Evolutionary conservation across 1,284 basidiomycete species (phyloP).

Genomic region (Trametes versicolor): DNA sequence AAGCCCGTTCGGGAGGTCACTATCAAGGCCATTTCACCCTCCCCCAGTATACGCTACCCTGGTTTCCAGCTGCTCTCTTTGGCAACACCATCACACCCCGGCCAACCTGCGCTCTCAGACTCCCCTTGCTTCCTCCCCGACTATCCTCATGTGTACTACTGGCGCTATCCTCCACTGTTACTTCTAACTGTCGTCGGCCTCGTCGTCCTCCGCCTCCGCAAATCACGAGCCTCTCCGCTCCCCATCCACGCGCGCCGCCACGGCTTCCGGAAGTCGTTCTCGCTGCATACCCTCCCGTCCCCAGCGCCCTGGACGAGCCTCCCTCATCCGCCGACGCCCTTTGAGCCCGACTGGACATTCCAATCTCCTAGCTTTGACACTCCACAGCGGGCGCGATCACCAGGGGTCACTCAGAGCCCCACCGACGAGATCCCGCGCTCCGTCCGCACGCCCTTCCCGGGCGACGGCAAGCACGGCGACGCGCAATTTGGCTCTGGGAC

Average conservation of each 20-base stretch:
- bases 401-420: conserved; percentile 21
- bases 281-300: conserved; percentile 73
- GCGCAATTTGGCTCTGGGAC: conserved; percentile 1
- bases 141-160: conserved; percentile 58
- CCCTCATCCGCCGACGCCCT: conserved; percentile 62
- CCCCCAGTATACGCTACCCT: conserved; percentile 77
- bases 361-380: conserved; percentile 24
- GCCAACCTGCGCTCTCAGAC: conserved; percentile 47
- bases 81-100: conserved; percentile 51
- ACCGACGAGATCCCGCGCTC: conserved; percentile 25
- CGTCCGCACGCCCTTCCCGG: conserved; percentile 24
- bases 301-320: conserved; percentile 45
- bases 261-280: conserved; percentile 26
- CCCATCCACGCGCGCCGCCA: conserved; percentile 21
- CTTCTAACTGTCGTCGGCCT: conserved; percentile 47
- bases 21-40: conserved; percentile 86
- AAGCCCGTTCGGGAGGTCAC: conserved; percentile 64
- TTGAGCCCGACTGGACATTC: conserved; percentile 45
- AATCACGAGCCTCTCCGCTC: conserved; percentile 66
- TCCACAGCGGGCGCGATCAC: conserved; percentile 5
- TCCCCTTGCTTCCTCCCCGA: conserved; percentile 64
- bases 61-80: conserved; percentile 90
- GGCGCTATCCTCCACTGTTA: conserved; percentile 57
- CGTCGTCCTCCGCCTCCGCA: conserved; percentile 42
- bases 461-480: conserved; percentile 11